Conservation (phyloP, 2,329 filamentous ascomycete genomes). For the Pyrenophora tritici-repentis region DNA sequence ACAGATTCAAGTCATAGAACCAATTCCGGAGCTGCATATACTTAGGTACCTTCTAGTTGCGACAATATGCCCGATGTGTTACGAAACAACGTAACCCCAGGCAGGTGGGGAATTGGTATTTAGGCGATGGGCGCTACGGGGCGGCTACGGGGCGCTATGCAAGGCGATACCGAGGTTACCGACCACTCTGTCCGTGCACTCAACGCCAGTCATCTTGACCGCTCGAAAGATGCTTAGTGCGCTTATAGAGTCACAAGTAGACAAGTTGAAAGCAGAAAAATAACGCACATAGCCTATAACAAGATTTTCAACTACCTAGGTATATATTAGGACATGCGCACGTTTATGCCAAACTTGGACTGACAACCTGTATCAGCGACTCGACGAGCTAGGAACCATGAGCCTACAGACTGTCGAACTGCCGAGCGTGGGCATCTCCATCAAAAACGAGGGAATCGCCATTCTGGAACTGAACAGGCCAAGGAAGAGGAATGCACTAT, state of each 20-base stretch:
- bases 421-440: conserved; percentile 19
- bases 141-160: background rate
- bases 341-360: background rate
- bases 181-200: no score
- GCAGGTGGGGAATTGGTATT: background rate
- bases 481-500: conserved; percentile 64
- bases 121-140: background rate
- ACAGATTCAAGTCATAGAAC: background rate
- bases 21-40: background rate
- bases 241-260: background rate
- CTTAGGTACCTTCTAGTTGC: background rate
- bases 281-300: background rate
- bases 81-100: background rate
- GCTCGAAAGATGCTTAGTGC: background rate
- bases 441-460: conserved; percentile 47
- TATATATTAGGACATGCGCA: background rate
- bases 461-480: conserved; percentile 60
- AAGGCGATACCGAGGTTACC: background rate
- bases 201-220: background rate
- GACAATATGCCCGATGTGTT: background rate
- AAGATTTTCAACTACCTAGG: background rate
- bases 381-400: background rate
- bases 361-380: background rate
- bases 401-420: conserved; percentile 5
- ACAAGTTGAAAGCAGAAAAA: background rate